Conservation (phyloP, 139 green algal genomes). For the Chlamydomonas asymmetrica region DNA sequence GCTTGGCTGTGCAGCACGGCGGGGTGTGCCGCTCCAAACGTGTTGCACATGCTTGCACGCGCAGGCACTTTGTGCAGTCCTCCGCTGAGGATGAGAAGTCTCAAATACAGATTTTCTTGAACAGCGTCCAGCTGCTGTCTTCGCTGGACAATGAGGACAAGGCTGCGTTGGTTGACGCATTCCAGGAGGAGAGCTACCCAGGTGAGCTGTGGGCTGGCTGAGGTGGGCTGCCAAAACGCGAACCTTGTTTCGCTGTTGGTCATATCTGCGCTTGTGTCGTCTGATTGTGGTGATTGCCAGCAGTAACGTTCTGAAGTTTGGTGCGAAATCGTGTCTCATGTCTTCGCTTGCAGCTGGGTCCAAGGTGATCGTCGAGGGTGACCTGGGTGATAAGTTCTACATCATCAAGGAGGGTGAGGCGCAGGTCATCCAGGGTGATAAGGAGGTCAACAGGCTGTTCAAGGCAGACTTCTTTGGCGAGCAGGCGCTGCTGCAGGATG, state of each 20-base stretch:
- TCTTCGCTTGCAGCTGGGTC: conserved; percentile 3
- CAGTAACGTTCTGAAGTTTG: no score
- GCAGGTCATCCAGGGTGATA: conserved; percentile 42
- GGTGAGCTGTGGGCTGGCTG: conserved; percentile 3
- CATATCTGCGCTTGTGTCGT: background rate
- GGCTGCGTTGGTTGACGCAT: conserved; percentile 70
- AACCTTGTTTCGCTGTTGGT: background rate
- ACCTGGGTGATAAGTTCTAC: conserved; percentile 88
- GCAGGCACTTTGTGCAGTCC: conserved; percentile 74
- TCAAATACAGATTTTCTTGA: conserved; percentile 89
- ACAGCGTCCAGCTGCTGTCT: conserved; percentile 79
- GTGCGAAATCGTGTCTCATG: no score
- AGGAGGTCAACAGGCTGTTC: conserved; percentile 90
- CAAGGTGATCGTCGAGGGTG: conserved; percentile 64
- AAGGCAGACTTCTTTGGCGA: conserved; percentile 93
- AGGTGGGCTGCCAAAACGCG: background rate
- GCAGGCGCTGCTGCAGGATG: conserved; percentile 75
- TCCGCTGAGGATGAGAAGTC: conserved; percentile 56
- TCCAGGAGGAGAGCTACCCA: conserved; percentile 65
- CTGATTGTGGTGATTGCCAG: no score
- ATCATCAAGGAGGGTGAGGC: conserved; percentile 87
- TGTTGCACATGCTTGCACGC: no score
- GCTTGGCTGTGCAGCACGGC: no score
- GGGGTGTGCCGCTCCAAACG: no score
- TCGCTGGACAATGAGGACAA: conserved; percentile 70